Percentiles rank a stretch among this genome's conserved stretches.
Evolutionary conservation across 2,329 filamentous ascomycete species (phyloP).

Genomic region (Penicillium sp.): DNA sequence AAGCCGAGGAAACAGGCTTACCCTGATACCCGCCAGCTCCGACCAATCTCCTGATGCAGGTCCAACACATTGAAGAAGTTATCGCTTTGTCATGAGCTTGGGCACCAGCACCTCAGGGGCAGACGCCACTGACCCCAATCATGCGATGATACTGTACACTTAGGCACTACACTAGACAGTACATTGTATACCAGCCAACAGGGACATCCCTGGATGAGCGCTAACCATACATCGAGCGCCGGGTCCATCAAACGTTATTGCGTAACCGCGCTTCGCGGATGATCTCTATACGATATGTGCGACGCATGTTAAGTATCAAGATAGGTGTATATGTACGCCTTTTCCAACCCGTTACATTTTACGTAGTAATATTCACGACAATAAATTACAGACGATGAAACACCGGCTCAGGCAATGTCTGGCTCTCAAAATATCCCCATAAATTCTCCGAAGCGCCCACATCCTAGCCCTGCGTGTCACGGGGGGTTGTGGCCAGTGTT

Average conservation of each 20-base stretch:
- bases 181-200: not conserved
- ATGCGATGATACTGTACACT: not conserved
- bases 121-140: not conserved
- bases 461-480: slow-evolving; percentile 1
- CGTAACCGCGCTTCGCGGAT: slow-evolving; percentile 23
- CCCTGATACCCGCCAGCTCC: not conserved
- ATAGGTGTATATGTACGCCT: not conserved
- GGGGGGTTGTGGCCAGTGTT: slow-evolving; percentile 16
- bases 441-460: slow-evolving; percentile 19
- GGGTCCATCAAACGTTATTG: slow-evolving; percentile 14
- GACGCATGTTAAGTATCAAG: not conserved
- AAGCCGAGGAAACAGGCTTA: not conserved
- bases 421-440: not conserved
- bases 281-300: slow-evolving; percentile 11
- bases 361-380: not conserved
- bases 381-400: slow-evolving; percentile 10
- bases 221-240: not conserved
- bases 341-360: not conserved
- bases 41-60: not conserved
- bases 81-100: not conserved
- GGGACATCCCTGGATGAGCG: not conserved
- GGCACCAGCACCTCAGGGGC: not conserved
- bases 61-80: not conserved
- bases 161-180: not conserved
- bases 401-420: slow-evolving; percentile 1